Base-by-base conservation (phyloP, 805 yeast species). In the Yarrowia divulgata region DNA sequence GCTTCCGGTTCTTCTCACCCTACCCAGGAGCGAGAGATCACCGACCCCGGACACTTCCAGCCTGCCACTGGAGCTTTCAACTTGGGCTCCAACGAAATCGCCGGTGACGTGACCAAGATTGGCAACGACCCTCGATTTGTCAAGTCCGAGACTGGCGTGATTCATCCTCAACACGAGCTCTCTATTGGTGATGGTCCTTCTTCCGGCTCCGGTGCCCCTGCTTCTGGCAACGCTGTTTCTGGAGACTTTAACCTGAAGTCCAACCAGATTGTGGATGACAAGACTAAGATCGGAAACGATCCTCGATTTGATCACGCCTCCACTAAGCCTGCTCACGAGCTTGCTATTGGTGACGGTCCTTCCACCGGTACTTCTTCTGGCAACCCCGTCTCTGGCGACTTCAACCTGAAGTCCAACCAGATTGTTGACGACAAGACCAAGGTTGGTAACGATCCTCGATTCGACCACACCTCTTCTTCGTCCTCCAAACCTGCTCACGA, bases 211-310 rank as follows among this genome's bases (percentile, higher is more conserved):
- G 52, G 32, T 1, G 34, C 34, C 1, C 50, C 50, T 19, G 9
- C 34, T 12, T 16, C 50, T 6, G 57, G 57, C 3, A 54, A 54
- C 45, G 32, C 60, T 3, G 45, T 19, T 1, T 54, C 60, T 8
- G 62, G 62, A 1, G 62, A 55, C 35, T 55, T 55, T 9, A 39
- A 55, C 37, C 62, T 55, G 23, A 55, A 55, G 62, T 13, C 46
- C 8, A 23, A 23, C 9, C 46, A 55, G 46, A 55, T 55, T 34
- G 46, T 23, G 10, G 46, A 39, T 14, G 62, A 39, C 12, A 18
- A n/a, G 40, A 39, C 46, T 16, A 23, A 23, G 0, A 46, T 55
- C 23, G 62, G 62, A 2, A 1, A 7, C 16, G 62, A 55, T 16
- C 62, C 62, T 8, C 46, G 62, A 18, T 55, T 55, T 54, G 34